Conservation (phyloP, 2,329 filamentous ascomycete genomes). For the Capronia epimyces region DNA sequence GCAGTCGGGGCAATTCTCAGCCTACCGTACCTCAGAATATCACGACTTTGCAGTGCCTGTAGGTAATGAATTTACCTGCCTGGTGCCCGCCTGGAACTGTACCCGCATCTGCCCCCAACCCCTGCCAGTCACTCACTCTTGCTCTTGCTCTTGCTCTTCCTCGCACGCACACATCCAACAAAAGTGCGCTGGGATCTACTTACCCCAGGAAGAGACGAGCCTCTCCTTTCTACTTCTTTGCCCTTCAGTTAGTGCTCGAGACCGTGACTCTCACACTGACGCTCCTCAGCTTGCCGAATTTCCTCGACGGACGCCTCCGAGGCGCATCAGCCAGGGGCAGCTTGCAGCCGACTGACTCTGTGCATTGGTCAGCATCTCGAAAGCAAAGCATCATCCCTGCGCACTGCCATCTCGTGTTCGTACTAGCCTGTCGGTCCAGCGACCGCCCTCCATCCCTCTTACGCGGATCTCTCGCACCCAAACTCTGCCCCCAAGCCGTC, state of each 20-base stretch:
- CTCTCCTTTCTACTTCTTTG: neutral
- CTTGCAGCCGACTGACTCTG: neutral
- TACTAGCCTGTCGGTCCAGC: neutral
- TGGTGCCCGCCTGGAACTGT: neutral
- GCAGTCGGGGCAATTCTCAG: too few relatives aligned
- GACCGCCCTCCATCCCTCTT: neutral
- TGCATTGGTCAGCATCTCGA: slow-evolving; percentile 10
- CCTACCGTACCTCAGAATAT: too few relatives aligned
- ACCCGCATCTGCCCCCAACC: neutral
- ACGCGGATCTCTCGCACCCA: neutral
- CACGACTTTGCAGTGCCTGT: too few relatives aligned
- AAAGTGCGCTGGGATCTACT: too few relatives aligned
- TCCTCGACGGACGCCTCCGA: neutral
- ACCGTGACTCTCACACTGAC: neutral
- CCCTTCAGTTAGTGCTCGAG: neutral
- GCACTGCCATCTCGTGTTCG: neutral
- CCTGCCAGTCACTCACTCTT: neutral
- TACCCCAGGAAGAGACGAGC: too few relatives aligned
- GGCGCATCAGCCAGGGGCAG: neutral
- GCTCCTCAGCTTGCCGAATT: neutral
- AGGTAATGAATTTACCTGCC: too few relatives aligned
- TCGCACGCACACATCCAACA: neutral
- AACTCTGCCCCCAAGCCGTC: neutral
- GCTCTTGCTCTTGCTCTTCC: neutral
- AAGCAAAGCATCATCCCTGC: neutral